These are phyloP conservation scores for Pachyrhizus erosus DNA, from an alignment of 306 rosid species.

Conservation along the genomic window DNA sequence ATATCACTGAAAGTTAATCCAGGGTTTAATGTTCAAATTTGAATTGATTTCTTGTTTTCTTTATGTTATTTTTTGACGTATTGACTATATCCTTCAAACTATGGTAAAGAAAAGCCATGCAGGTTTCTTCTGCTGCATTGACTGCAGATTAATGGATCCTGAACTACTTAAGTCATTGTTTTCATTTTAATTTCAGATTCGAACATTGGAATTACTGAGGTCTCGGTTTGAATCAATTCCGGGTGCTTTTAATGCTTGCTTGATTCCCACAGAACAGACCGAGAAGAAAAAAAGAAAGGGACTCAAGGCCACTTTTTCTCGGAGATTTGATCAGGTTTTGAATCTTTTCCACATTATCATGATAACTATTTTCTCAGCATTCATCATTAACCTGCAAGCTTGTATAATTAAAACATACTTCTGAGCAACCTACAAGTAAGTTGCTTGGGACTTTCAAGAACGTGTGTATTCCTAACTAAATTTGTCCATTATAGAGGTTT, in stretches of 20 bases:
- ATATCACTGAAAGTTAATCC: conserved; percentile 10
- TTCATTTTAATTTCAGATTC: conserved; percentile 69
- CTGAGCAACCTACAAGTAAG: conserved; percentile 5
- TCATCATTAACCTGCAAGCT: conserved; percentile 7
- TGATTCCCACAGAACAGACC: conserved; percentile 70
- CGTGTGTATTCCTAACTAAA: not conserved
- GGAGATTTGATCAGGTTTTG: conserved; percentile 80
- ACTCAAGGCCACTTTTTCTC: conserved; percentile 65
- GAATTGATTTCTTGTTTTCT: conserved; percentile 8
- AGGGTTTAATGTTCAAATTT: conserved; percentile 20
- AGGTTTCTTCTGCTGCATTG: conserved; percentile 31
- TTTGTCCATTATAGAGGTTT: not conserved
- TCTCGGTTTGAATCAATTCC: conserved; percentile 89
- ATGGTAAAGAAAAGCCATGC: conserved; percentile 19
- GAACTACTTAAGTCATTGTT: conserved; percentile 25
- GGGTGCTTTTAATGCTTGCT: conserved; percentile 81
- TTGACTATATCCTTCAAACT: conserved; percentile 7
- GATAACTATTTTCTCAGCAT: conserved; percentile 13
- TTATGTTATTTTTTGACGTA: conserved; percentile 22
- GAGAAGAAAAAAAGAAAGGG: conserved; percentile 64
- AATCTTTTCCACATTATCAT: conserved; percentile 39
- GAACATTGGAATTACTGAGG: conserved; percentile 83
- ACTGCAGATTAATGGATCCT: conserved; percentile 40
- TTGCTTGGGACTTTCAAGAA: conserved; percentile 5
- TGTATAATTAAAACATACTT: conserved; percentile 6